Evolutionary conservation across 257 asterid species (phyloP).

Genomic region (Nicotiana noctiflora): DNA sequence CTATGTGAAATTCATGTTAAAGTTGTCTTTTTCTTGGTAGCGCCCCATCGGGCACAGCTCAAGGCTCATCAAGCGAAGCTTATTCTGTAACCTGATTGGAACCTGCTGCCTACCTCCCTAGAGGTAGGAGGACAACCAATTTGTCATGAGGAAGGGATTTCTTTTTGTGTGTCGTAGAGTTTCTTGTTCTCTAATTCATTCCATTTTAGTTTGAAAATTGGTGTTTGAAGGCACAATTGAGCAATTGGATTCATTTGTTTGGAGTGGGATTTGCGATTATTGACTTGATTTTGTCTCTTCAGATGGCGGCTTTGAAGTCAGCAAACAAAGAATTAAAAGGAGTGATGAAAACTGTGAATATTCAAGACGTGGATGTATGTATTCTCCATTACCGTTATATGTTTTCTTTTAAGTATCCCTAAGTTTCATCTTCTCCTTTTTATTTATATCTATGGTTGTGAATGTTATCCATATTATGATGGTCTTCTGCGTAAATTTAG

Average conservation of each 20-base stretch:
- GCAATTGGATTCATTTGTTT: slow-evolving; percentile 12
- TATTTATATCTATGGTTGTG: not conserved
- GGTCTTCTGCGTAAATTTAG: slow-evolving; percentile 20
- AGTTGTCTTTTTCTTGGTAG: slow-evolving; percentile 66
- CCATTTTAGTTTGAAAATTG: slow-evolving; percentile 17
- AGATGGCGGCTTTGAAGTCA: slow-evolving; percentile 93
- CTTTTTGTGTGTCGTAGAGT: slow-evolving; percentile 12
- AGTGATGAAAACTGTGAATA: slow-evolving; percentile 98
- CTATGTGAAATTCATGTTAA: slow-evolving; percentile 29
- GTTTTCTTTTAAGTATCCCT: slow-evolving; percentile 6
- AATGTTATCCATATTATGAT: not conserved
- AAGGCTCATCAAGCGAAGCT: slow-evolving; percentile 55
- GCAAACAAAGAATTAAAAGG: slow-evolving; percentile 96
- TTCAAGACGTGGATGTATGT: slow-evolving; percentile 92
- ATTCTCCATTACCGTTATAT: not conserved
- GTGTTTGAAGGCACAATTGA: slow-evolving; percentile 16
- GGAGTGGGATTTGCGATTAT: slow-evolving; percentile 2
- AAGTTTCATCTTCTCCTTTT: not conserved
- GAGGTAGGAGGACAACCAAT: slow-evolving; percentile 55
- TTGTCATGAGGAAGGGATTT: slow-evolving; percentile 30
- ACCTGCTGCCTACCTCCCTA: slow-evolving; percentile 88
- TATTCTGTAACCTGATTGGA: slow-evolving; percentile 67
- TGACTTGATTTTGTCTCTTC: slow-evolving; percentile 26
- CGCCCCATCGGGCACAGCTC: slow-evolving; percentile 52
- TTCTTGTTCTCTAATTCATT: slow-evolving; percentile 6